Base-by-base conservation (phyloP, 768 basidiomycete genomes). In the Pleurotus pulmonarius region DNA sequence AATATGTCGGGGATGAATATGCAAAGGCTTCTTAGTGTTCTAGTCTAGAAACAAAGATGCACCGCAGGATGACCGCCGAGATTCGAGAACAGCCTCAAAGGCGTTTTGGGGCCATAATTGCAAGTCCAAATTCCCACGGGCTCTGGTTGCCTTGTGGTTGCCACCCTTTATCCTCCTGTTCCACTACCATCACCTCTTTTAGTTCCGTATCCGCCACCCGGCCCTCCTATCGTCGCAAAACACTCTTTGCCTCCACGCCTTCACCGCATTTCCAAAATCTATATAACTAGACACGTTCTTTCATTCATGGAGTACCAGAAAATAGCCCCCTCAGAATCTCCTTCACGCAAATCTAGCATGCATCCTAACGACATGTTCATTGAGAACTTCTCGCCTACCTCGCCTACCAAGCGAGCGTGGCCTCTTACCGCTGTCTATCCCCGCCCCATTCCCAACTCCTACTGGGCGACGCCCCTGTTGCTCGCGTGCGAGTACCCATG, bases 401-500 rank as follows among this genome's bases (percentile, higher is more conserved):
- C 64, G 40, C 63, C 64, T 13, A 57, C 52, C 16, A 53, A 59
- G 52, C 49, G 62, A 47, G 41, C 60, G 2, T 59, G 61, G 25
- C 65, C 65, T 22, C 49, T 65, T 41, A 65, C 58, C 24, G 63
- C 63, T 13, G 58, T 57, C 55, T 63, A 64, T 47, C 64, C 73
- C 3, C 82, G 86, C 0, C 89, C 89, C 25, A 84, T 91, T 64
- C 87, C 87, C n/a, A 92, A 92, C 70, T 88, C 86, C 0, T 91
- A 91, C 73, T 92, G 90, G 90, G 89, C 88, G 0, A 90, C 88
- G 0, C 77, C 84, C 0, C 70, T 76, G 9, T 79, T 92, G 37
- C 76, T 90, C 54, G 90, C 89, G 0, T 90, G 88, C 79, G 90
- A 92, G 65, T 91, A 90, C 68, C 89, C 89, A 1, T 92, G 86